Evolutionary conservation across 1,139 yeast genomes (phyloP), one percentile per base, ranked within the genome.

Genomic region (Fermentozyma sake): DNA sequence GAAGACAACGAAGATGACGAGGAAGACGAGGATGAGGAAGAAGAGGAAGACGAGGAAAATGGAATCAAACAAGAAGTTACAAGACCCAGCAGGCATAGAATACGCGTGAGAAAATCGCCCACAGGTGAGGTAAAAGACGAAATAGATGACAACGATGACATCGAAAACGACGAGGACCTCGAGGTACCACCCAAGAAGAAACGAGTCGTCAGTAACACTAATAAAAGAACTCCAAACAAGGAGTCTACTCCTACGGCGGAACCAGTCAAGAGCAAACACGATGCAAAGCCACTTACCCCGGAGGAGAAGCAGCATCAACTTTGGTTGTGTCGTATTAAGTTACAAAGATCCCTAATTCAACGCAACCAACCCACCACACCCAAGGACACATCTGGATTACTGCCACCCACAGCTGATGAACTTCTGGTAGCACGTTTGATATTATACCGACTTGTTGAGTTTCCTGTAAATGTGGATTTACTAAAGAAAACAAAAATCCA

Each of bases 381-480:
- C 4, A 46, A 52, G 14, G 63, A 61, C 31, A 52, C 61, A 11
- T 48, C 38, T 25, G 43, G 42, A 18, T 55, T 52, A 32, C 58
- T 60, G 12, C 66, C 65, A 8, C 70, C 70, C 4, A 55, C 78
- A 4, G 68, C 71, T 4, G 73, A 72, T 26, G 84, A 78, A 46
- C 61, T 78, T 37, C 64, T 63, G 42, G 61, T 72, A 10, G 72
- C 79, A 3, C 43, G 79, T 24, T 59, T 67, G 29, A 71, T 74
- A 24, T 53, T 79, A 34, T 68, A 69, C 41, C 67, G 76, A 46
- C 68, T 58, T 42, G 71, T 46, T 44, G 68, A 61, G 16, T 68
- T 69, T 35, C 65, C 72, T 1, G 75, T 79, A 13, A 75, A 70
- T 24, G 70, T 73, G 27, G 76, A 72, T n/a, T 52, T 69, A 32